Evolutionary conservation across 2,329 filamentous ascomycete species (phyloP).

Genomic region (Penicillium sp.): DNA sequence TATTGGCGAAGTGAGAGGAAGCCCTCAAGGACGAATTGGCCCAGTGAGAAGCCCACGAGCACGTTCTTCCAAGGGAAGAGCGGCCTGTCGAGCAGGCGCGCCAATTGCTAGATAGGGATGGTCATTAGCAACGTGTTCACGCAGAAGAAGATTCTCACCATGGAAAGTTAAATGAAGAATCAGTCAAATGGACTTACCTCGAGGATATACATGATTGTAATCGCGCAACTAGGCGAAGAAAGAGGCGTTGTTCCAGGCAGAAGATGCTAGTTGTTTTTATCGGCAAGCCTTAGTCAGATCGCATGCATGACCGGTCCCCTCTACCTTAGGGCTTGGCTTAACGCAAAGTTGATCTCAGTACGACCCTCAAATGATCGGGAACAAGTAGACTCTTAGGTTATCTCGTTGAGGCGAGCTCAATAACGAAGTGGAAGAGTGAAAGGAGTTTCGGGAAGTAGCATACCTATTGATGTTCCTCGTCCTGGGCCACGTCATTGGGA

Average conservation of each 20-base stretch:
- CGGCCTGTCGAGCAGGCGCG: constrained; percentile 81
- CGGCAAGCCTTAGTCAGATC: constrained; percentile 26
- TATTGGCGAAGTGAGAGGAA: constrained; percentile 90
- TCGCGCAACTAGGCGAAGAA: constrained; percentile 17
- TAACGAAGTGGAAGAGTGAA: too few relatives aligned
- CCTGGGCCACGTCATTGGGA: too few relatives aligned
- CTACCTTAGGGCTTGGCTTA: background rate
- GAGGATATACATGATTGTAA: constrained; percentile 35
- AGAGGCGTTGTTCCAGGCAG: constrained; percentile 12
- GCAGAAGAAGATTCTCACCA: constrained; percentile 6
- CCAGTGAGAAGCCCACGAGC: constrained; percentile 88
- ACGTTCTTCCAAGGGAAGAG: constrained; percentile 97
- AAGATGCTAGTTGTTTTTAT: constrained; percentile 24
- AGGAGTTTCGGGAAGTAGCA: too few relatives aligned
- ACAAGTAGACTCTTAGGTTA: background rate
- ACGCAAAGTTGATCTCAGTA: background rate
- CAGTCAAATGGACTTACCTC: constrained; percentile 25
- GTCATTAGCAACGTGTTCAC: constrained; percentile 16
- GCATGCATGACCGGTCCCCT: background rate
- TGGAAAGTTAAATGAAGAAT: constrained; percentile 5
- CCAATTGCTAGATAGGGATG: constrained; percentile 56
- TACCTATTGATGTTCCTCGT: too few relatives aligned
- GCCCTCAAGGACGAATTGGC: constrained; percentile 85
- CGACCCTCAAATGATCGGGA: background rate
- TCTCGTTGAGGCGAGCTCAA: background rate